Percentiles rank a stretch among this genome's conserved stretches.
Evolutionary conservation across 2,329 filamentous ascomycete species (phyloP).

Genomic region (Cercospora citrullina): DNA sequence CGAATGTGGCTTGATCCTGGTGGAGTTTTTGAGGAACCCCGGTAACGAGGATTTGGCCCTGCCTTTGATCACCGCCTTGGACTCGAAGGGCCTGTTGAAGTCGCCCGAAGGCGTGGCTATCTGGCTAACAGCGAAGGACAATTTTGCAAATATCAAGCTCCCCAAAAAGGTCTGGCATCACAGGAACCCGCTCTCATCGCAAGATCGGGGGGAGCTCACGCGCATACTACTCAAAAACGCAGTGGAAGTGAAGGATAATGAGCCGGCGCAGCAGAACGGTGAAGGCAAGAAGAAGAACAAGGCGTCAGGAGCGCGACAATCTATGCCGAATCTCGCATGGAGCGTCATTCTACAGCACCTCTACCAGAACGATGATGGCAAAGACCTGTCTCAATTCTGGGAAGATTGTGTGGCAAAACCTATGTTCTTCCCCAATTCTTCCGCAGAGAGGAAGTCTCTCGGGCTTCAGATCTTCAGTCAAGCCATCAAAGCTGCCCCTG

Average conservation of each 20-base stretch:
- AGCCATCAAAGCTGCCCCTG: slow-evolving; percentile 59
- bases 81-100: slow-evolving; percentile 62
- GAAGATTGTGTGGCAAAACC: slow-evolving; percentile 81
- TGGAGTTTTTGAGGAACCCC: slow-evolving; percentile 60
- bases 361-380: slow-evolving; percentile 36
- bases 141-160: slow-evolving; percentile 64
- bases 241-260: slow-evolving; percentile 50
- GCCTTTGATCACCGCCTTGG: slow-evolving; percentile 32
- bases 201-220: slow-evolving; percentile 67
- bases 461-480: slow-evolving; percentile 86
- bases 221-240: slow-evolving; percentile 78
- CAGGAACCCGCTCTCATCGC: slow-evolving; percentile 69
- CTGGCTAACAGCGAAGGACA: slow-evolving; percentile 71
- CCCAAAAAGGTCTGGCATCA: slow-evolving; percentile 71
- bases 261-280: slow-evolving; percentile 19
- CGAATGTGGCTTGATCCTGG: slow-evolving; percentile 81
- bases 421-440: slow-evolving; percentile 77
- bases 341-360: slow-evolving; percentile 65
- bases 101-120: slow-evolving; percentile 87
- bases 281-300: slow-evolving; percentile 42
- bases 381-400: slow-evolving; percentile 76
- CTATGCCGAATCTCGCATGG: slow-evolving; percentile 87
- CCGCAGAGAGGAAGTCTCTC: slow-evolving; percentile 85
- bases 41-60: slow-evolving; percentile 23
- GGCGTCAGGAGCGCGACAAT: slow-evolving; percentile 66